Base-by-base conservation (phyloP, 2,329 filamentous ascomycete species). In the Paecilomyces formosus region DNA sequence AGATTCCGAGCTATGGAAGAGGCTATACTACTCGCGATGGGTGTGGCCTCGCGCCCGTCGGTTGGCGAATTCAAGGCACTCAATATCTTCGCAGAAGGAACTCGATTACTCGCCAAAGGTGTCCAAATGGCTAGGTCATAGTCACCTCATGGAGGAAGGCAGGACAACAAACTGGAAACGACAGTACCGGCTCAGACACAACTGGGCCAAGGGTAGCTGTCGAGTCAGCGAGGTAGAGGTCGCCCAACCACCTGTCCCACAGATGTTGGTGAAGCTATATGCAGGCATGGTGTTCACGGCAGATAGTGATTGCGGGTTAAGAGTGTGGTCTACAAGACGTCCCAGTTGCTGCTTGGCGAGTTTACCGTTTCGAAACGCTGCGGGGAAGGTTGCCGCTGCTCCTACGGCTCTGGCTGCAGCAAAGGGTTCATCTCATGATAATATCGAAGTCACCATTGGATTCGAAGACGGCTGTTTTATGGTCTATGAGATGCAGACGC, bases 1-100 rank as follows among this genome's bases (percentile, higher is more conserved):
- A 57, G 94, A 97, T 72, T 88, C 88, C 0, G 91, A 97, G 70
- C 78, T 97, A 58, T 99, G 94, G 94, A 94, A 93, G 72, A 82
- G 83, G 13, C 84, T 91, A 55, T 99, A 96, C 75, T 96, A 95
- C 75, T 82, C 85, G 26, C 87, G 88, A 62, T 97, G 96, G 74
- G 90, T 97, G 30, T 82, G 89, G 35, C 92, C 91, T 45, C 85
- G 92, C 68, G 89, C 88, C 35, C 82, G 88, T 64, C 85, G 88
- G 59, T 86, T 93, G 58, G 88, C 89, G 0, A 88, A 88, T 22
- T 82, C 88, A 33, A 81, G 76, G 66, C 76, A 78, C 39, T 64
- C 72, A 2, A 70, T 64, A 45, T 60, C 72, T 6, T 64, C 67
- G 13, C 69, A 72, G 22, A 67, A 75, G 8, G 77, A 72, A 30